phyloP scores from a whole-genome alignment of 2,329 filamentous ascomycete genomes.

The Fusarium proliferatum region DNA sequence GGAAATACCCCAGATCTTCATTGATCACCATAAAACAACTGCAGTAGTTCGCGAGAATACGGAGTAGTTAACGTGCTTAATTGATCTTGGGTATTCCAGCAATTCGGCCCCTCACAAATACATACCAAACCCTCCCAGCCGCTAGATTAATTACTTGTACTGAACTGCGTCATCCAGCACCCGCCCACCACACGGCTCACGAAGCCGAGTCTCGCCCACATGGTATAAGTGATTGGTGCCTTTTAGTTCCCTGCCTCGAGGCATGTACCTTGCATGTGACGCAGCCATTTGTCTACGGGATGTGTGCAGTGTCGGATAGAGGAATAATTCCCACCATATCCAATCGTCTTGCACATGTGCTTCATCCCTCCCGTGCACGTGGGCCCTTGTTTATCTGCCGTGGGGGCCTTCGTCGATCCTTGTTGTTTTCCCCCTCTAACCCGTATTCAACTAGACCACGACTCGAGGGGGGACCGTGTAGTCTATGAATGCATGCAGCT shows the following conservation, averaged over 20 bases:
- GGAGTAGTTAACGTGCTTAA: background rate
- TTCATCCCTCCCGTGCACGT: slow-evolving; percentile 21
- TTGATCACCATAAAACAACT: background rate
- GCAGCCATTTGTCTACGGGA: background rate
- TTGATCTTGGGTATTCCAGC: background rate
- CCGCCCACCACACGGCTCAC: background rate
- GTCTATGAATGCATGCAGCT: background rate
- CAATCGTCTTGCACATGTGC: slow-evolving; percentile 35
- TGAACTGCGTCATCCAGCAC: background rate
- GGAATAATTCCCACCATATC: background rate
- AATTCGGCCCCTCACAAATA: background rate
- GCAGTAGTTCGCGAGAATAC: background rate
- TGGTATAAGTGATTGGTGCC: slow-evolving; percentile 26
- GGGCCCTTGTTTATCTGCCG: slow-evolving; percentile 2
- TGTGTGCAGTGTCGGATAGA: background rate
- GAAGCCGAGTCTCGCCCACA: background rate
- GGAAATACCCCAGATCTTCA: background rate
- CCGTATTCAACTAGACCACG: background rate
- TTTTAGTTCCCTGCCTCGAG: background rate
- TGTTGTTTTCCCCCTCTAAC: background rate
- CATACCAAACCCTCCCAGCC: background rate
- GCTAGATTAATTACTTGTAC: background rate
- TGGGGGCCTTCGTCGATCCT: slow-evolving; percentile 3
- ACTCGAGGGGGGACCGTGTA: no score
- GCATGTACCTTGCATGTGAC: slow-evolving; percentile 23